Evolutionary conservation across 2,329 filamentous ascomycete genomes (phyloP).

Genomic region (Pseudopithomyces chartarum): DNA sequence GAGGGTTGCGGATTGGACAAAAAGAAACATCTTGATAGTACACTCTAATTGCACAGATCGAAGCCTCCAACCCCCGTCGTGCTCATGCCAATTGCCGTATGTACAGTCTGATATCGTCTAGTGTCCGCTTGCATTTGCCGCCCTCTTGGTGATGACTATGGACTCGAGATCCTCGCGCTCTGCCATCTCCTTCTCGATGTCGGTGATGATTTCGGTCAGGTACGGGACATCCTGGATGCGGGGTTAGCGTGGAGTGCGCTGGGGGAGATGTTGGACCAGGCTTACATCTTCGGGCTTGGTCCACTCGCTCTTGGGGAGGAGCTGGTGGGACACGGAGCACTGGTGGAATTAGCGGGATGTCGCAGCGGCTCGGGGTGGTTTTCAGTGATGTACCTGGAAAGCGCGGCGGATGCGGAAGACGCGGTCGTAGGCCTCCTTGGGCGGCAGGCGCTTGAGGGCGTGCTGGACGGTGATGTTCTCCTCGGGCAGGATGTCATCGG

Average conservation of each 20-base stretch:
- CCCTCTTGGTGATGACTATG: conserved; percentile 60
- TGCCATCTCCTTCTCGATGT: conserved; percentile 69
- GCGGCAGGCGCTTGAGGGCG: conserved; percentile 86
- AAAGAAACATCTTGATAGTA: conserved; percentile 39
- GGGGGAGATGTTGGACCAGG: background rate
- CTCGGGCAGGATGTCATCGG: conserved; percentile 93
- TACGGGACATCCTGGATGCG: conserved; percentile 66
- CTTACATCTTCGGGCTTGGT: conserved; percentile 70
- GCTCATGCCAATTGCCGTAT: conserved; percentile 18
- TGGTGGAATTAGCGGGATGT: conserved; percentile 42
- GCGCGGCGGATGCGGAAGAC: conserved; percentile 96
- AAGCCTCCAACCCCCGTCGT: conserved; percentile 15
- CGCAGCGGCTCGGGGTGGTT: background rate
- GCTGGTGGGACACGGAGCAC: conserved; percentile 69
- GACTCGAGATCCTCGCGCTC: conserved; percentile 73
- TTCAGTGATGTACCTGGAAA: conserved; percentile 69
- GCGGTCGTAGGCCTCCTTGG: conserved; percentile 93
- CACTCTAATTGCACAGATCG: conserved; percentile 47
- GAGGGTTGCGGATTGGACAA: background rate
- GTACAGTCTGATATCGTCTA: conserved; percentile 25
- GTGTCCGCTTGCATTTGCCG: conserved; percentile 33
- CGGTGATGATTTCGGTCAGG: conserved; percentile 68
- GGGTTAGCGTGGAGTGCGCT: conserved; percentile 19
- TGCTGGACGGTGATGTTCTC: conserved; percentile 85
- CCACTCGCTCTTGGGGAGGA: conserved; percentile 68